Percentiles rank a stretch among this genome's conserved stretches.
phyloP scores from a whole-genome alignment of 1,284 basidiomycete species.

The Crepidotus sp. region DNA sequence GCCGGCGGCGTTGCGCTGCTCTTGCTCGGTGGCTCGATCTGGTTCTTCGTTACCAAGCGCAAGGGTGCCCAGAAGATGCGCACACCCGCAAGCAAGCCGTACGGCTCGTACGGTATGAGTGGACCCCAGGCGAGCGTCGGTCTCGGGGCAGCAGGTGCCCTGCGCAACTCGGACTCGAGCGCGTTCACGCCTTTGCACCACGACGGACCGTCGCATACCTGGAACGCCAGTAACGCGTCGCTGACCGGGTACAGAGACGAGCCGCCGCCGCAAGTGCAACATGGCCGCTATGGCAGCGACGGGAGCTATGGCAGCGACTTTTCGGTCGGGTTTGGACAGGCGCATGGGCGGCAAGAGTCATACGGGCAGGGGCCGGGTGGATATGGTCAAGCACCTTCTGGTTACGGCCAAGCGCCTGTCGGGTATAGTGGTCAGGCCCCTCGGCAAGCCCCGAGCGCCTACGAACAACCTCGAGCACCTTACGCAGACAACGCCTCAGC shows the following conservation, averaged over 20 bases:
- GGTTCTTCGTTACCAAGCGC: constrained; percentile 38
- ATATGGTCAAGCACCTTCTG: background rate
- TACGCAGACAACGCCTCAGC: constrained; percentile 11
- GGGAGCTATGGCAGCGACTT: constrained; percentile 8
- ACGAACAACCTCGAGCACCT: constrained; percentile 8
- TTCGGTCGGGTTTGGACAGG: constrained; percentile 6
- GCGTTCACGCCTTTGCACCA: constrained; percentile 19
- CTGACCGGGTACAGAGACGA: constrained; percentile 14
- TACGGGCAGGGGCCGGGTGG: background rate
- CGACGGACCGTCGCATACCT: constrained; percentile 19
- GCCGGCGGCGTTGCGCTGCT: constrained; percentile 41
- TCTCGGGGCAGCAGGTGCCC: constrained; percentile 7
- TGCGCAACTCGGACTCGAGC: constrained; percentile 18
- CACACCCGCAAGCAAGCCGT: constrained; percentile 22
- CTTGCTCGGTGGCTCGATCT: constrained; percentile 40
- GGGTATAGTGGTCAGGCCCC: background rate
- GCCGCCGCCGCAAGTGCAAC: no score
- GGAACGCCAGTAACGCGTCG: constrained; percentile 28
- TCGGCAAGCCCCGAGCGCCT: background rate
- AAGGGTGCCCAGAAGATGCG: constrained; percentile 27
- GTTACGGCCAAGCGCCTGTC: background rate
- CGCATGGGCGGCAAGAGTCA: background rate
- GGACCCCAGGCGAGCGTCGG: constrained; percentile 13
- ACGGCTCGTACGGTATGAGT: constrained; percentile 20
- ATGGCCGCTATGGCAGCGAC: constrained; percentile 9